Percentiles rank a stretch among this genome's conserved stretches.
phyloP scores from a whole-genome alignment of 306 rosid species.

The Ceratonia siliqua region DNA sequence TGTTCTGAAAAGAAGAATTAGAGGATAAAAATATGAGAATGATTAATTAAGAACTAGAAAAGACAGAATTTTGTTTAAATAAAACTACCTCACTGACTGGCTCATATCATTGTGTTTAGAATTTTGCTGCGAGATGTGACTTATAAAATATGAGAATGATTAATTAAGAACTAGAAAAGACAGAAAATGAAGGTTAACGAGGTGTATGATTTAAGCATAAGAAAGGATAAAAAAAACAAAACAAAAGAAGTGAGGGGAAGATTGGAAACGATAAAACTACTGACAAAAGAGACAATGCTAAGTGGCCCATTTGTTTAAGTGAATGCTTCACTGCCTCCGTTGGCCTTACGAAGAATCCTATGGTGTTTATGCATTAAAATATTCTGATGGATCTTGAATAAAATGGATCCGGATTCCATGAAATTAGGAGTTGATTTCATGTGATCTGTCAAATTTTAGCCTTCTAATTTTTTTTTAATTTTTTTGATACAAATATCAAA shows the following conservation, averaged over 20 bases:
- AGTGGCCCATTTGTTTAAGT: slow-evolving; percentile 37
- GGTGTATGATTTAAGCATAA: not conserved
- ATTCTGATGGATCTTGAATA: no score
- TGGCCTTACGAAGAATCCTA: slow-evolving; percentile 47
- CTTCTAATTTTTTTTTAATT: no score
- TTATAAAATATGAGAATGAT: not conserved
- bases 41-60: not conserved
- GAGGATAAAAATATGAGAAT: not conserved
- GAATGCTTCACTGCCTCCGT: slow-evolving; percentile 34
- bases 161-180: not conserved
- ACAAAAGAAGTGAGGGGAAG: not conserved
- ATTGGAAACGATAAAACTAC: slow-evolving; percentile 18
- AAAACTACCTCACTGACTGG: no score
- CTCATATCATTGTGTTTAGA: not conserved
- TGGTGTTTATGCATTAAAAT: slow-evolving; percentile 37
- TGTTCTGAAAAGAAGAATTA: no score
- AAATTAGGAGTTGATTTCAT: no score
- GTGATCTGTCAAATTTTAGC: no score
- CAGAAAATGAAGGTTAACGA: not conserved
- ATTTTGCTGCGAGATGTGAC: not conserved
- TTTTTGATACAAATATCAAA: no score
- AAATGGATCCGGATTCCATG: no score
- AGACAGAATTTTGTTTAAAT: no score
- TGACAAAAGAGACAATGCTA: slow-evolving; percentile 28
- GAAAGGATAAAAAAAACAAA: slow-evolving; percentile 17